Base-by-base conservation (phyloP, 805 yeast genomes). In the Metschnikowia arizonensis region DNA sequence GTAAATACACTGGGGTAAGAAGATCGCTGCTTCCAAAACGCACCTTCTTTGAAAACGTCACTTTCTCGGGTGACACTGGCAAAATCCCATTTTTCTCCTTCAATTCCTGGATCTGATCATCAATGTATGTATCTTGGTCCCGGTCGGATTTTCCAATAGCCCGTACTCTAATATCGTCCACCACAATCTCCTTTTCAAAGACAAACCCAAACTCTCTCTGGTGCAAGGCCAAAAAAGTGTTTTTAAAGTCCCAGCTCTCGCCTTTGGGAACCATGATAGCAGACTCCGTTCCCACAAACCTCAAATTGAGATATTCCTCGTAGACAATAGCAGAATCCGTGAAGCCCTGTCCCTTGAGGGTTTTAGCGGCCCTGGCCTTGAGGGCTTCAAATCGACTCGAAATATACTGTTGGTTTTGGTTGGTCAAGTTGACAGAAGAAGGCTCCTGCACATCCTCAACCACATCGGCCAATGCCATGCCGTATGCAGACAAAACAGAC, bases 401-500 rank as follows among this genome's bases (percentile, higher is more conserved):
- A 28, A 53, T 40, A 4, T 18, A 24, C 19, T 10, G 39, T 7
- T 14, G 24, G 25, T 26, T 43, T 5, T 33, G 37, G 8, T 25
- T 38, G 17, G 25, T 31, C 30, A 46, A 39, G 6, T 15, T 34
- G 33, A 47, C 44, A 9, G 55, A 49, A 29, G 46, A 45, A 12
- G 56, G 56, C 26, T 45, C 49, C 42, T 52, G 58, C 33, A 47
- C 47, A 23, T 54, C 58, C 40, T 48, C 55, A 12, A 54, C 58
- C 44, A 54, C 53, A 29, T 54, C 58, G 2, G 58, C 58, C 46
- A 54, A 48, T 9, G 53, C 53, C 53, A 54, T 54, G 5, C 58
- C 58, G 41, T 54, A 54, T 7, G 58, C 58, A 18, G 58, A 54
- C 23, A 54, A 40, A n/a, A 54, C 53, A 9, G 58, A 54, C 30